phyloP scores from a whole-genome alignment of 1,139 yeast species.

The Suhomyces yuchorum region DNA sequence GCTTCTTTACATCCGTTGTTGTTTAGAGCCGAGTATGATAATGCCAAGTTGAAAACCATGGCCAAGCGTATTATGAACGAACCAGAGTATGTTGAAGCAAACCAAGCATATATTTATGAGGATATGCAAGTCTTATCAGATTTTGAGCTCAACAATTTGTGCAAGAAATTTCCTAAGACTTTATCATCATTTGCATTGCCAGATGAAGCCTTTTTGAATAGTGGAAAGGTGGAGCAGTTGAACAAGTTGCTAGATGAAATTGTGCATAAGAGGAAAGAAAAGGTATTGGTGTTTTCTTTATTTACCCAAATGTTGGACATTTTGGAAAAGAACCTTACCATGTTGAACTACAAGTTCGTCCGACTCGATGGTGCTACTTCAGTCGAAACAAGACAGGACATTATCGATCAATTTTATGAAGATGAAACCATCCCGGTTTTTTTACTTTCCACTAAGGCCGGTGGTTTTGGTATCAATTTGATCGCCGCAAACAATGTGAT shows the following conservation, averaged over 20 bases:
- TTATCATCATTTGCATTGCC: conserved; percentile 56
- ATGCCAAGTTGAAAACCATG: conserved; percentile 61
- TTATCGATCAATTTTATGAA: conserved; percentile 86
- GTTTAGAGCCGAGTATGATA: conserved; percentile 62
- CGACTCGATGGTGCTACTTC: conserved; percentile 92
- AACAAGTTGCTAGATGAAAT: conserved; percentile 60
- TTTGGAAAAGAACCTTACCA: conserved; percentile 71
- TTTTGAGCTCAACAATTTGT: conserved; percentile 76
- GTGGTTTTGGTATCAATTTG: conserved; percentile 95
- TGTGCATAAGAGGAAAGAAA: conserved; percentile 57
- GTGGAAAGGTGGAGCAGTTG: conserved; percentile 74
- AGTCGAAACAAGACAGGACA: conserved; percentile 89
- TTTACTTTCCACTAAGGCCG: conserved; percentile 90
- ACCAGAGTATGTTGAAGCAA: conserved; percentile 76
- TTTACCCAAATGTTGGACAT: conserved; percentile 92
- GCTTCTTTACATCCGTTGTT: conserved; percentile 76
- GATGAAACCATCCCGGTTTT: conserved; percentile 84
- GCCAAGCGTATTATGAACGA: conserved; percentile 77
- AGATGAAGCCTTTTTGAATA: conserved; percentile 61
- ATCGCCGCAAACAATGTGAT: conserved; percentile 94
- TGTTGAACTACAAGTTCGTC: conserved; percentile 68
- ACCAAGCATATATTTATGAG: conserved; percentile 71
- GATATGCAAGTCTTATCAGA: conserved; percentile 98
- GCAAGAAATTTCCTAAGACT: conserved; percentile 71
- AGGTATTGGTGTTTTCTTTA: conserved; percentile 81